Evolutionary conservation across 1,284 basidiomycete species (phyloP), one percentile per base, ranked within the genome.

Genomic region (Irpex sp.): DNA sequence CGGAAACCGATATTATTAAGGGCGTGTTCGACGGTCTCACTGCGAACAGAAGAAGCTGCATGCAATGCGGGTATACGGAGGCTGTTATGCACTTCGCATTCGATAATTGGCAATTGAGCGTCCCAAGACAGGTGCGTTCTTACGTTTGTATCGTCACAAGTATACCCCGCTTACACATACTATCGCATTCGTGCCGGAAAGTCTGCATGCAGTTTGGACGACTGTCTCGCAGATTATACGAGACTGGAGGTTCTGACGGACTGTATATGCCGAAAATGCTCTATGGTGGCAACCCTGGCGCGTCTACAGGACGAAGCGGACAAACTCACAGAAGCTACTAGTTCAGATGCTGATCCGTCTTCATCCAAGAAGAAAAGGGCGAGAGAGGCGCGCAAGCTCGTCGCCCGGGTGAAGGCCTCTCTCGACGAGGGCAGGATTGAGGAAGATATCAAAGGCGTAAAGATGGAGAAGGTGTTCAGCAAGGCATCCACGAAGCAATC

Each of bases 81-180:
- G 93, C 93, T 1, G 92, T 95, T 55, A 90, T 94, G 84, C 92
- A 94, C 72, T 93, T 92, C 69, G 79, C 87, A 1, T 90, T 94
- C 65, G 92, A 94, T 72, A 93, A 88, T 69, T 87, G 92, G 83
- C 89, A 92, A 70, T 77, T 95, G 21, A 82, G 88, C 21, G 76
- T 95, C 13, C 93, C 92, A n/a, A 78, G 84, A 69, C 74, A 82
- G 62, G 76, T 78, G 60, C 83, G 61, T 61, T 5, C 17, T 50
- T 21, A 71, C 66, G 83, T 61, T 47, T 67, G 65, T 21, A 55
- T 26, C 13, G 26, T 11, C 3, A 3, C 26, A 17, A 6, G 17
- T 49, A 50, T 51, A 15, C 19, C 26, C 55, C 39, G 19, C 55
- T 13, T 60, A 13, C 9, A 17, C n/a, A 61, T n/a, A 19, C 19